These are phyloP conservation scores for Hypomontagnella submonticulosa DNA, from an alignment of 495 filamentous ascomycete genomes.

Conservation along the genomic window DNA sequence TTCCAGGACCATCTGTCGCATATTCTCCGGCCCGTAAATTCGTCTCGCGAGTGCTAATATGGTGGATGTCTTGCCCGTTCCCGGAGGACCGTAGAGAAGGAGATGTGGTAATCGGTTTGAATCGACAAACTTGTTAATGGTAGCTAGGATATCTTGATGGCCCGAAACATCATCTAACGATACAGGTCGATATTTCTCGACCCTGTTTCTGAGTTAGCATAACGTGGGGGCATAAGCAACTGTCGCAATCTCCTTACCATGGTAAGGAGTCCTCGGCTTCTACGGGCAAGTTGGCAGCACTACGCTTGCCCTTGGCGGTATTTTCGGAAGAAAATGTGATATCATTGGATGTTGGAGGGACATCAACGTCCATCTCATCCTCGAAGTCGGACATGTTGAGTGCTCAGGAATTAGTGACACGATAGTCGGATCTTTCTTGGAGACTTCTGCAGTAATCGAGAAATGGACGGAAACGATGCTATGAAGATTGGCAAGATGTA, in stretches of 20 bases:
- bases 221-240: neutral
- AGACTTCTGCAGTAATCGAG: neutral
- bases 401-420: neutral
- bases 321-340: conserved; percentile 71
- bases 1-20: conserved; percentile 98
- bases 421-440: neutral
- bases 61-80: conserved; percentile 97
- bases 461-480: no score
- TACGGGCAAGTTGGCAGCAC: conserved; percentile 90
- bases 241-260: conserved; percentile 68
- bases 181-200: conserved; percentile 97
- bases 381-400: conserved; percentile 85
- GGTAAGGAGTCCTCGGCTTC: conserved; percentile 94
- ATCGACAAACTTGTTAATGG: conserved; percentile 96
- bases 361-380: conserved; percentile 89
- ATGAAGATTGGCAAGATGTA: no score
- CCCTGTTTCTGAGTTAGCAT: conserved; percentile 65
- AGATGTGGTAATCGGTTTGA: conserved; percentile 94
- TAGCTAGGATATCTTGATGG: conserved; percentile 97
- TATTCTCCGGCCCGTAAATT: conserved; percentile 92
- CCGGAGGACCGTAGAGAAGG: conserved; percentile 96
- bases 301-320: conserved; percentile 86
- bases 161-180: conserved; percentile 92
- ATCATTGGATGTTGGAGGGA: conserved; percentile 67
- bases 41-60: conserved; percentile 88